Base-by-base conservation (phyloP, 2,329 filamentous ascomycete genomes). In the Diaporthe vexans region DNA sequence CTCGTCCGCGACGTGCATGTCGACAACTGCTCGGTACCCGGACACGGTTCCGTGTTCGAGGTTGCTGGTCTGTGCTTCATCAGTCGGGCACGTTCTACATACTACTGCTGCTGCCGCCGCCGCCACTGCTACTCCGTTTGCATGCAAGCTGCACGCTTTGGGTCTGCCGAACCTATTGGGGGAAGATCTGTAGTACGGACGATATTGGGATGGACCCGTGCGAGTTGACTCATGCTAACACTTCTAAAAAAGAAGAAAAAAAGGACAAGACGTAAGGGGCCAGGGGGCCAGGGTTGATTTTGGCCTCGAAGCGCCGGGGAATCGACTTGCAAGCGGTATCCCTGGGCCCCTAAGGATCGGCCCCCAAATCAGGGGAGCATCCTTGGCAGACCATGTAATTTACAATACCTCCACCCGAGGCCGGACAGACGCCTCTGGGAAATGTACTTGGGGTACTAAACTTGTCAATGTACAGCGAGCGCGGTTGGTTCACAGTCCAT, bases 301-400 rank as follows among this genome's bases (percentile, higher is more conserved):
- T 35, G 9, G 13, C 33, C 48, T 48, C 17, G 29, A 35, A 13
- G 26, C 61, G 6, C 35, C 43, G 59, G 63, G 26, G 59, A 24
- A 63, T 63, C 58, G 58, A 52, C 48, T 21, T 24, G 17, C 63
- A 67, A 67, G 8, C 63, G 63, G n/a, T 24, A 48, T 33, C 63
- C 63, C 29, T 37, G 46, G 46, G 46, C 63, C 63, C 33, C 46
- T 68, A 68, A 40, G 4, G 29, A 68, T 68, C 63, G n/a, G 48
- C 21, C 63, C 63, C 33, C 13, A 54, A 21, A 68, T 54, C 48
- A 68, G 63, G 63, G 63, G 63, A 54, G 11, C 17, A 40, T 43
- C 48, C 63, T 52, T 68, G 63, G 63, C 63, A 54, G n/a, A 40
- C 37, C 48, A 68, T 40, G 63, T 54, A 68, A 68, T 68, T 68